phyloP scores from a whole-genome alignment of 257 asterid species.

The Cynanchum wilfordii region DNA sequence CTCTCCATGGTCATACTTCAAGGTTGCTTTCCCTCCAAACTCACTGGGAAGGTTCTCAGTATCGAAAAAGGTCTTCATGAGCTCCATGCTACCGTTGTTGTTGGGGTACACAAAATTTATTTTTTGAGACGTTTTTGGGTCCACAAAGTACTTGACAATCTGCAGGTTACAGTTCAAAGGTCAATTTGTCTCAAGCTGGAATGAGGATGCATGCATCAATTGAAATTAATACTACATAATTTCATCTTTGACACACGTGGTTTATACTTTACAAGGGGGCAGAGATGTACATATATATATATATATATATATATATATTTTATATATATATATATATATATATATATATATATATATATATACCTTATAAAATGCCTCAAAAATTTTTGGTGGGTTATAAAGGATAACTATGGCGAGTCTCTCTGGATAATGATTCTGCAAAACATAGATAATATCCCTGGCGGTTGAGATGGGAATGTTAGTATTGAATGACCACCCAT shows the following conservation, averaged over 20 bases:
- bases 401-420: constrained; percentile 63
- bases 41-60: constrained; percentile 73
- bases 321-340: too few species aligned
- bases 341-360: too few species aligned
- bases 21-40: constrained; percentile 75
- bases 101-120: constrained; percentile 66
- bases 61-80: constrained; percentile 64
- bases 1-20: constrained; percentile 67
- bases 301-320: too few species aligned
- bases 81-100: constrained; percentile 54
- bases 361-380: constrained; percentile 82
- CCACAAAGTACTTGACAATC: constrained; percentile 71
- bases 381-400: constrained; percentile 72
- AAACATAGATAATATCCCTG: constrained; percentile 52
- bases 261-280: too few species aligned
- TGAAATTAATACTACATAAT: too few species aligned
- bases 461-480: constrained; percentile 55
- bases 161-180: constrained; percentile 23
- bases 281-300: too few species aligned
- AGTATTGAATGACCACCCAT: constrained; percentile 71
- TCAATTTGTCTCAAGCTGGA: not conserved
- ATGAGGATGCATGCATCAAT: not conserved
- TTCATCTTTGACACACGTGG: too few species aligned
- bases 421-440: constrained; percentile 87
- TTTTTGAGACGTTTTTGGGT: constrained; percentile 50